These are phyloP conservation scores for Cyberlindnera euphorbiae DNA, from an alignment of 805 yeast genomes.

Conservation along the genomic window DNA sequence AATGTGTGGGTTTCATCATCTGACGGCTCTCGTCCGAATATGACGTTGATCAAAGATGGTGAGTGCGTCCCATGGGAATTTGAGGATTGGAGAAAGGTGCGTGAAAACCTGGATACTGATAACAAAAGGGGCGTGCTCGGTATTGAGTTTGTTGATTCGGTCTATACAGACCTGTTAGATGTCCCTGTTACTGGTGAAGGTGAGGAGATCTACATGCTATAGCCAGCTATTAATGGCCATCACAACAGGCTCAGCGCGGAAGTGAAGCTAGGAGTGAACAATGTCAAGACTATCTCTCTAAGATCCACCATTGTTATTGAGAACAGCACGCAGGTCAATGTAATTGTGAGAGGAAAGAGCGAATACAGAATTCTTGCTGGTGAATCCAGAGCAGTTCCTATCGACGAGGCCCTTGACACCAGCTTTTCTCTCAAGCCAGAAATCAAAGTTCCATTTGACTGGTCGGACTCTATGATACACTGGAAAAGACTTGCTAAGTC, in stretches of 20 bases:
- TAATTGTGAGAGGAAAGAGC: conserved; percentile 31
- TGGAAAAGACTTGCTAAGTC: conserved; percentile 60
- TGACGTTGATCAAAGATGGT: conserved; percentile 40
- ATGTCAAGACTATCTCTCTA: conserved; percentile 72
- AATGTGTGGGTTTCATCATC: conserved; percentile 71
- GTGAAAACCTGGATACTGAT: conserved; percentile 73
- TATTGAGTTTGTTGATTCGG: conserved; percentile 51
- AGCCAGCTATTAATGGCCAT: conserved; percentile 56
- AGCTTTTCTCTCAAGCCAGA: conserved; percentile 59
- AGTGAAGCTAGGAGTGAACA: conserved; percentile 63
- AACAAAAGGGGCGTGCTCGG: conserved; percentile 58
- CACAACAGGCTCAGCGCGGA: conserved; percentile 77
- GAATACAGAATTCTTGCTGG: conserved; percentile 49
- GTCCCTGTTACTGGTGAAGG: conserved; percentile 80
- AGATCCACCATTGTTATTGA: conserved; percentile 69
- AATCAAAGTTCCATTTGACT: conserved; percentile 48
- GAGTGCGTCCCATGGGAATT: conserved; percentile 77
- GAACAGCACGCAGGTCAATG: conserved; percentile 57
- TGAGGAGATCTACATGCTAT: conserved; percentile 64
- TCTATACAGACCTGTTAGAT: conserved; percentile 47
- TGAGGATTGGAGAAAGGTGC: conserved; percentile 85
- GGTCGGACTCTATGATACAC: conserved; percentile 58
- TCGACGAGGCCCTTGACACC: conserved; percentile 58
- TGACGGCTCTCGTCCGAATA: conserved; percentile 18
- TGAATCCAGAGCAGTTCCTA: conserved; percentile 62